Evolutionary conservation across 176 grass and related monocot species (phyloP), one percentile per base, ranked within the genome.

Genomic region (Phragmites australis): DNA sequence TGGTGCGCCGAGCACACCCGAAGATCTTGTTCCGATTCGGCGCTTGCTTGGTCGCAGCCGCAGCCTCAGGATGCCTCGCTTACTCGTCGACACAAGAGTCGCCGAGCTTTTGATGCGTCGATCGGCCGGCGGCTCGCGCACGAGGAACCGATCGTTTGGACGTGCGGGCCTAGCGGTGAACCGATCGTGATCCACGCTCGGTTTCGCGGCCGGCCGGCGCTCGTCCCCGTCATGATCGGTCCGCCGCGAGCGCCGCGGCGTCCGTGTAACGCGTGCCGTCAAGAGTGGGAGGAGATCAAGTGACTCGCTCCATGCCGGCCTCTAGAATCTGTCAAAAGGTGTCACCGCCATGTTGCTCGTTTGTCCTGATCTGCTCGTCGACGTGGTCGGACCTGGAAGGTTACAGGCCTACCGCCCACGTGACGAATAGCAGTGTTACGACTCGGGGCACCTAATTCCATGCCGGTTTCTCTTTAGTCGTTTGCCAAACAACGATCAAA

Each of bases 11-110:
- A 21, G 76, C 76, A 66, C 46, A 45, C 27, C 76, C 46, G 23
- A 23, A 66, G 61, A 66, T 79, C 59, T 60, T 9, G 46, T 3
- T 58, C 46, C 46, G 61, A 66, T 79, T 79, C 61, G 76, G 31
- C 29, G 12, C 50, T 40, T 2, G 10, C 19, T 27, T 1, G 13
- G 21, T 56, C 72, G 45, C 71, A 34, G 42, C 74, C 56, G 74
- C 74, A 61, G 32, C 75, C 42, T 48, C 55, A 10, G 23, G 68
- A 18, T 15, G 2, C 31, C 39, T 34, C 18, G 43, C 67, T 25
- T 43, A 41, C 41, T 57, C 72, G 70, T 8, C 21, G 11, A 31
- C 43, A 18, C 26, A 9, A 12, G 68, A 17, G 27, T 2, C 68
- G 27, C 22, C 30, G 30, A 6, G 60, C n/a, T 37, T 16, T 65